Evolutionary conservation across 1,139 yeast species (phyloP), one percentile per base, ranked within the genome.

Genomic region (Sugiyamaella sp.): DNA sequence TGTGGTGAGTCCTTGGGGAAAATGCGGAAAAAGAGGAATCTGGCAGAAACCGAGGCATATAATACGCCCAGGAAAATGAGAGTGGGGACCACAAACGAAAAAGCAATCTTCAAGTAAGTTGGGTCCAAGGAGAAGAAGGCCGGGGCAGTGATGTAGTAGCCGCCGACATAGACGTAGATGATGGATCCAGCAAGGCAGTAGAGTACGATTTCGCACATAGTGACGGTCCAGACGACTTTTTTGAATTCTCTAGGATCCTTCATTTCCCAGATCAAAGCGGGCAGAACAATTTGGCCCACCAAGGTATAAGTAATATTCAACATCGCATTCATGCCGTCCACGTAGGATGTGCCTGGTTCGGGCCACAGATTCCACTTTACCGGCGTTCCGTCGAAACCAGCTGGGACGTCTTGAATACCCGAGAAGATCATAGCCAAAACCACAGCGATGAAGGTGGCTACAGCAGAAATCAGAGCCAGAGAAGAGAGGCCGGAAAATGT

Each of bases 211-310:
- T 81, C 84, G 42, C 76, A 74, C 16, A 72, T 56, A 1, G 85
- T 79, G 46, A 81, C 85, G 2, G 79, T 69, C 59, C 75, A 74
- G 24, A 82, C 69, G 1, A 84, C 85, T 68, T 81, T 81, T 55
- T 74, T 78, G 70, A 82, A 82, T 49, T 82, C 85, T 44, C 71
- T 71, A 20, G 86, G 86, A 53, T 74, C 71, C 59, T 74, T 76
- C 86, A 82, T 82, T 63, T 82, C 84, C 17, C 81, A 73, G 57
- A 82, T 81, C 65, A 82, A 81, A 14, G 84, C 80, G 0, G 86
- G 86, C 59, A 80, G 80, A 2, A 83, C 79, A 63, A 81, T 78
- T 66, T 82, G 86, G 2, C 86, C 86, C 29, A 81, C 85, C 67
- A 82, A 81, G 1, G 85, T 80, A 66, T 80, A 82, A 29, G 80